These are phyloP conservation scores for Hypomyces rosellus DNA, from an alignment of 2,329 filamentous ascomycete genomes.

Conservation along the genomic window DNA sequence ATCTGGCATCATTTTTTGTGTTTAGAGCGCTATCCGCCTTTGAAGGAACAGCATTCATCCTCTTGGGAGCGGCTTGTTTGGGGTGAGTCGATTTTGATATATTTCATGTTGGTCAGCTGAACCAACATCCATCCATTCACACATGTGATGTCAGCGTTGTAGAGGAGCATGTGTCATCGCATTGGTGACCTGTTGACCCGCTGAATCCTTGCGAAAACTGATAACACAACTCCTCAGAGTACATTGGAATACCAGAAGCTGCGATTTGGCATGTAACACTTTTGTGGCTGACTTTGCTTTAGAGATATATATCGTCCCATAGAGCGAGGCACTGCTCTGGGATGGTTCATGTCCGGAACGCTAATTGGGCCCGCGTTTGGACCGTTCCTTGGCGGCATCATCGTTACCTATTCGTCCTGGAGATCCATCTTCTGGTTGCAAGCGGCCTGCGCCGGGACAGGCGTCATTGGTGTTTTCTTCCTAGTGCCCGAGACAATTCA, in stretches of 20 bases:
- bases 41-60: slow-evolving; percentile 67
- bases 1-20: slow-evolving; percentile 64
- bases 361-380: slow-evolving; percentile 66
- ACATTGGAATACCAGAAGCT: no score
- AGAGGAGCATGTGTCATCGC: no score
- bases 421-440: slow-evolving; percentile 74
- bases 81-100: slow-evolving; percentile 36
- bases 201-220: no score
- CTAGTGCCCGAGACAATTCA: slow-evolving; percentile 69
- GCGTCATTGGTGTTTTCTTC: slow-evolving; percentile 54
- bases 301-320: slow-evolving; percentile 58
- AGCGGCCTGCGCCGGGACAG: slow-evolving; percentile 57
- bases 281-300: slow-evolving; percentile 10
- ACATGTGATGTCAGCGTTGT: no score
- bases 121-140: neutral
- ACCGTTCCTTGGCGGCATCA: slow-evolving; percentile 66
- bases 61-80: slow-evolving; percentile 64
- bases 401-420: slow-evolving; percentile 70
- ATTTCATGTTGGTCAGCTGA: neutral
- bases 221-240: no score
- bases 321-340: slow-evolving; percentile 64
- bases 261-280: no score
- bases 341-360: slow-evolving; percentile 67
- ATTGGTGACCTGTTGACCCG: no score
- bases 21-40: slow-evolving; percentile 70